phyloP scores from a whole-genome alignment of 2,329 filamentous ascomycete genomes.

The Fusarium camptoceras region DNA sequence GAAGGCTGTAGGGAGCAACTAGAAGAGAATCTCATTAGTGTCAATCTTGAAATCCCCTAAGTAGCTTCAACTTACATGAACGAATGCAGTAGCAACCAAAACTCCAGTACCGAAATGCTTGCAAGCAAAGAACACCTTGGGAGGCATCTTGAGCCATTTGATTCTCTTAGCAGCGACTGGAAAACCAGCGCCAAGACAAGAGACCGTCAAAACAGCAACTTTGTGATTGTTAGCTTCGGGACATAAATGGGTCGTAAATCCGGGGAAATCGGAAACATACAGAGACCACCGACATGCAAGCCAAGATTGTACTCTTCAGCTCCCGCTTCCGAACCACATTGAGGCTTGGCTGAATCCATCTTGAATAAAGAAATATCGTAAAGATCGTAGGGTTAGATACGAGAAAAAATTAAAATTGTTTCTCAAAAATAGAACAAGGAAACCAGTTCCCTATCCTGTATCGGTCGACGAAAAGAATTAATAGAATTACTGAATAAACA shows the following conservation, averaged over 20 bases:
- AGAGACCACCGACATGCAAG: constrained; percentile 48
- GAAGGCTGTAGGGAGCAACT: constrained; percentile 71
- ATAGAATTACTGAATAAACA: constrained; percentile 1
- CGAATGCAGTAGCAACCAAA: constrained; percentile 78
- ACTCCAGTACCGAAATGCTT: constrained; percentile 79
- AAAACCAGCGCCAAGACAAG: constrained; percentile 59
- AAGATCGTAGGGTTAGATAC: neutral
- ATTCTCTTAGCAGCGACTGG: constrained; percentile 67
- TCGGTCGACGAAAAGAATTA: neutral
- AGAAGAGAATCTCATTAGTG: neutral
- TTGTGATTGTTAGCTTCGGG: neutral
- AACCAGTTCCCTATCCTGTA: constrained; percentile 8
- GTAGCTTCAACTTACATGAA: constrained; percentile 63
- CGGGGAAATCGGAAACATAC: constrained; percentile 36
- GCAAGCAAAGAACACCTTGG: constrained; percentile 69
- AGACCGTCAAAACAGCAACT: constrained; percentile 48
- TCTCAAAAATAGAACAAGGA: neutral
- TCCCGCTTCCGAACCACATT: constrained; percentile 41
- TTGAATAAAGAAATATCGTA: constrained; percentile 5
- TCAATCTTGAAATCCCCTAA: fast-evolving
- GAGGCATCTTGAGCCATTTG: constrained; percentile 67
- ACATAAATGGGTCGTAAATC: neutral
- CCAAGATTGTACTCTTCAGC: constrained; percentile 44
- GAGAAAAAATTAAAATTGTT: neutral
- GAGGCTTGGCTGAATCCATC: constrained; percentile 42